A percentile compares a stretch with the other conserved stretches of the same genome.
These are phyloP conservation scores for Thermothelomyces thermophilus DNA, from an alignment of 2,329 filamentous ascomycete genomes.

Conservation along the genomic window DNA sequence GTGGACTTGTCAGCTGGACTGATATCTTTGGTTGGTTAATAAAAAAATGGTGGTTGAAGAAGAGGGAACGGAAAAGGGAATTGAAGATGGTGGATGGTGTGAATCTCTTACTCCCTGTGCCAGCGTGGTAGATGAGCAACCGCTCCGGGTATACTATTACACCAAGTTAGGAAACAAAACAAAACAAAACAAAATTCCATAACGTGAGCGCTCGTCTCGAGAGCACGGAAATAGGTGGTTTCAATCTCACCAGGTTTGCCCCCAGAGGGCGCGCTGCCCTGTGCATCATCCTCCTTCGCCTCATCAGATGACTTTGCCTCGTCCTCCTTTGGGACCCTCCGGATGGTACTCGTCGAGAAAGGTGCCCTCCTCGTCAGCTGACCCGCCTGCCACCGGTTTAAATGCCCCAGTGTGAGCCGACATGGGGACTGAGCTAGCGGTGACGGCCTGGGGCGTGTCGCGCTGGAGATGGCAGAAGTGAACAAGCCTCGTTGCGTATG, in stretches of 20 bases:
- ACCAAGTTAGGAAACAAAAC: too few species aligned
- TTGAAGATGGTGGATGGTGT: too few species aligned
- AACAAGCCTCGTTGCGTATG: background rate
- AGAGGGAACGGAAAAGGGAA: too few species aligned
- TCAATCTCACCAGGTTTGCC: conserved; percentile 12
- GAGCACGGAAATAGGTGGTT: background rate
- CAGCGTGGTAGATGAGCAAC: conserved; percentile 69
- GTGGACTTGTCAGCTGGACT: background rate
- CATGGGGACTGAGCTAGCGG: background rate
- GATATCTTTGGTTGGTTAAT: fast-evolving
- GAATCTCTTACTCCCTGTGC: conserved; percentile 46
- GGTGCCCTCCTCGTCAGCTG: background rate
- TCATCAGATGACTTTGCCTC: background rate
- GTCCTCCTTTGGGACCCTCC: background rate
- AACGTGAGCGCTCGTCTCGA: background rate
- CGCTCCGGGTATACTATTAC: conserved; percentile 46
- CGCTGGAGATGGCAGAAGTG: background rate
- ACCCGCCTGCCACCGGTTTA: background rate
- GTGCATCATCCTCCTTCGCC: background rate
- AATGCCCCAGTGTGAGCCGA: background rate
- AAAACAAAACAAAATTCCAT: background rate
- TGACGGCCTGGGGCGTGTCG: background rate
- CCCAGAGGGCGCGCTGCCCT: background rate
- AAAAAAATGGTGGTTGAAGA: too few species aligned
- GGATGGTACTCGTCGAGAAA: conserved; percentile 6